Conservation (phyloP, 257 asterid species). For the Paulownia fortunei region DNA sequence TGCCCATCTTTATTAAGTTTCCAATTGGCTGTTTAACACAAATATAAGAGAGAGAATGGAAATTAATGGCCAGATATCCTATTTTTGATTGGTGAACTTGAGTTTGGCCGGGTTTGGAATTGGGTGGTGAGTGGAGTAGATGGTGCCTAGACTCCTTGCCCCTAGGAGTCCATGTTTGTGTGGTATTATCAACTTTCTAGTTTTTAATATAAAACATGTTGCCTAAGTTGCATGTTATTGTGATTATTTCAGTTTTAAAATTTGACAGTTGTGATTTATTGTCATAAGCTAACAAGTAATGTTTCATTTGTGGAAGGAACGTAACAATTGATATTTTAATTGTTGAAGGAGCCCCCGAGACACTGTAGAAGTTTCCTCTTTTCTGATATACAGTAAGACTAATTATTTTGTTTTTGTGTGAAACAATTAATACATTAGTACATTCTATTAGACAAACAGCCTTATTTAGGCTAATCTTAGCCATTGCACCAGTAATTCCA, state of each 20-base stretch:
- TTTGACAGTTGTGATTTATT: no score
- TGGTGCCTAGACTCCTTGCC: neutral
- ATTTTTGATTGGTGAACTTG: neutral
- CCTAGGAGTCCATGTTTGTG: neutral
- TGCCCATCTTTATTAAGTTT: neutral
- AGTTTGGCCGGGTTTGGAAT: neutral
- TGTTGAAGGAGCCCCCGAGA: neutral
- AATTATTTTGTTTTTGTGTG: neutral
- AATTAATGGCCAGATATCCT: neutral
- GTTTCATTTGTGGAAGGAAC: no score
- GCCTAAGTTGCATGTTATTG: neutral
- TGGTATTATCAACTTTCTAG: neutral
- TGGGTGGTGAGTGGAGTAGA: neutral
- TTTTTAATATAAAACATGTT: neutral
- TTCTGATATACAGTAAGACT: neutral
- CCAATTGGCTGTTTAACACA: neutral
- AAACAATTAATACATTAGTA: neutral
- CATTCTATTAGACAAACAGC: neutral
- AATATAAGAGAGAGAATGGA: neutral
- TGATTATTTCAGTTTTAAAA: neutral
- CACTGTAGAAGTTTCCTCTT: neutral
- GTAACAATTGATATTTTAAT: neutral
- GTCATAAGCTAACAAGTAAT: no score
- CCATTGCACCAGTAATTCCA: neutral
- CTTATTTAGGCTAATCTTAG: neutral